Base-by-base conservation (phyloP, 2,329 filamentous ascomycete genomes). In the Exophiala oligosperma region DNA sequence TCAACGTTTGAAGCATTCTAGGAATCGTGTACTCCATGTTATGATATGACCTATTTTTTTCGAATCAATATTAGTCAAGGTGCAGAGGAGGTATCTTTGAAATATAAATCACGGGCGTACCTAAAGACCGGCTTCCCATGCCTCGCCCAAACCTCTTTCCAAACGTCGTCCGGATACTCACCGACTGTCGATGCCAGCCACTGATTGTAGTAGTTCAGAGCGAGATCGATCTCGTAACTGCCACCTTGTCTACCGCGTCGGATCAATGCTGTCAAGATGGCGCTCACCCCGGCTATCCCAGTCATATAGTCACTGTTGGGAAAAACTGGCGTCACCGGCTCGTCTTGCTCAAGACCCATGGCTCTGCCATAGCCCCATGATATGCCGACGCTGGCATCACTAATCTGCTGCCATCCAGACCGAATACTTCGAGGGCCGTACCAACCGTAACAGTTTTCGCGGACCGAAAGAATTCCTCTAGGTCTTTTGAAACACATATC, bases 201-300 rank as follows among this genome's bases (percentile, higher is more conserved):
- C 1, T 71, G 74, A 38, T 59, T 14, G 68, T 78, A 78, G 57
- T 78, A 64, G 37, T 62, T 66, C 7, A 66, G 51, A 4, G 58
- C 55, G 23, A 66, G 29, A 53, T 63, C 61, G 21, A 64, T 49
- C 44, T 62, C 57, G 47, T 60, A 64, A 44, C 63, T 64, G 7
- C 64, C 64, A n/a, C 87, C 87, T 11, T 74, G 70, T 7, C 79
- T 84, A 0, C 86, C 82, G 29, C 88, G 79, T 64, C 81, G 80
- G 65, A 84, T 85, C 6, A 90, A 76, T 0, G 86, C 87, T 0
- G 79, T 79, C 37, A 91, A 70, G 0, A 86, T 87, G 2, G 86
- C 84, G 63, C 88, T 85, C 44, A 85, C 84, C 2, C 87, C 88
- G 74, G 89, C 86, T 67, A 85, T 89, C 29, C 87, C 88, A 0